Conservation (phyloP, 192 early-diverging fungal genomes). For the Gamsiella multidivaricata region DNA sequence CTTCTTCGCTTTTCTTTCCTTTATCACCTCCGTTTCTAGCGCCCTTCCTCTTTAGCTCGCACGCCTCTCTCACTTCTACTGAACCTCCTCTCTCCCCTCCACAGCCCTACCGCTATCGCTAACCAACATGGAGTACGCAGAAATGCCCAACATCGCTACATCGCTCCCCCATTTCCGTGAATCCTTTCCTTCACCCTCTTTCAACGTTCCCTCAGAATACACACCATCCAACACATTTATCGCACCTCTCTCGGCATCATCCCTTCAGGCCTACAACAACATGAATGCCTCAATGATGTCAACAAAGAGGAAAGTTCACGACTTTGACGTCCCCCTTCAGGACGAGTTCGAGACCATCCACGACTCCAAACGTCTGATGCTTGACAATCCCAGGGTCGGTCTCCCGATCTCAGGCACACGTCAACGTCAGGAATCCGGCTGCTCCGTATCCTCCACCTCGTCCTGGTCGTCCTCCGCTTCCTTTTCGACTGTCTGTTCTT, state of each 20-base stretch:
- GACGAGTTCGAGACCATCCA: not conserved
- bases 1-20: not conserved
- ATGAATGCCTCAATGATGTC: not conserved
- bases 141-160: slow-evolving; percentile 16
- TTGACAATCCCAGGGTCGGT: not conserved
- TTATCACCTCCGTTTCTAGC: not conserved
- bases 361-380: slow-evolving; percentile 14
- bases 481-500: slow-evolving; percentile 28
- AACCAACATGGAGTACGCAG: slow-evolving; percentile 30
- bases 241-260: slow-evolving; percentile 34
- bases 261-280: slow-evolving; percentile 27
- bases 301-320: slow-evolving; percentile 13
- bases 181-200: slow-evolving; percentile 19
- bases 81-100: not conserved
- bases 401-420: slow-evolving; percentile 6
- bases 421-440: slow-evolving; percentile 43
- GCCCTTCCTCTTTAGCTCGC: too few relatives aligned
- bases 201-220: not conserved
- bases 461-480: slow-evolving; percentile 40
- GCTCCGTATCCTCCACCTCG: slow-evolving; percentile 34
- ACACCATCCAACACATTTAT: slow-evolving; percentile 7
- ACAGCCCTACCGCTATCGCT: not conserved
- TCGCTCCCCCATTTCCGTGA: slow-evolving; percentile 36
- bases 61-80: too few relatives aligned
- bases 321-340: not conserved